Conservation (phyloP, 495 filamentous ascomycete genomes). For the Podospora conica region DNA sequence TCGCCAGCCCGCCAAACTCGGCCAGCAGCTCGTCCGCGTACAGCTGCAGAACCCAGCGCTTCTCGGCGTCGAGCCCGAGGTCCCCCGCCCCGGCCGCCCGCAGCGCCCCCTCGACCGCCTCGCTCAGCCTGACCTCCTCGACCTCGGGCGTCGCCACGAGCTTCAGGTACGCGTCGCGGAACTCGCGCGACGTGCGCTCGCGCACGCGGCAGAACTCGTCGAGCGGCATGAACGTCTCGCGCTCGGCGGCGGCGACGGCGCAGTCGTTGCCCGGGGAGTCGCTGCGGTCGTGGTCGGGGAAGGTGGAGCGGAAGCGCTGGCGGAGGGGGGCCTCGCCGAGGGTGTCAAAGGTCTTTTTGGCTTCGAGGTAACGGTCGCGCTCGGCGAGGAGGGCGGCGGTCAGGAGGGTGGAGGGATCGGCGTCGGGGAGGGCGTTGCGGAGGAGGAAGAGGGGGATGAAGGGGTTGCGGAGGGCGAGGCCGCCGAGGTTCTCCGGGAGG, state of each 20-base stretch:
- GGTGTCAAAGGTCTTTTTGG: constrained; percentile 34
- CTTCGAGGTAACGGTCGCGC: constrained; percentile 26
- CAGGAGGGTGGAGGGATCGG: constrained; percentile 29
- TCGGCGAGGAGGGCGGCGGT: constrained; percentile 35
- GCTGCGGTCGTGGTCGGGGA: background rate
- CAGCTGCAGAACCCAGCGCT: constrained; percentile 46
- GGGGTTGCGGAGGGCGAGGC: constrained; percentile 51
- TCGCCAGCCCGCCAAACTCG: constrained; percentile 43
- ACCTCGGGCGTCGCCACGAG: constrained; percentile 20
- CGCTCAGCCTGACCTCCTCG: constrained; percentile 19
- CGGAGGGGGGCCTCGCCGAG: constrained; percentile 33
- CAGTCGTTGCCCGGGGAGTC: background rate
- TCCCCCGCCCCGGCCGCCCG: constrained; percentile 4
- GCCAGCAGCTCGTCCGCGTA: constrained; percentile 46
- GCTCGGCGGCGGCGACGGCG: constrained; percentile 3
- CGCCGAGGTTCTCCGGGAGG: constrained; percentile 47
- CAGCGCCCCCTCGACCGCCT: constrained; percentile 16
- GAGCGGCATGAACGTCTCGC: constrained; percentile 37
- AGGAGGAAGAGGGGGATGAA: constrained; percentile 41
- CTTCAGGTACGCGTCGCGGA: constrained; percentile 5
- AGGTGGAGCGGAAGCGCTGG: constrained; percentile 10
- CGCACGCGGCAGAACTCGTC: constrained; percentile 43
- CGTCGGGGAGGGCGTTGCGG: constrained; percentile 25
- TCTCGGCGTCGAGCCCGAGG: constrained; percentile 29
- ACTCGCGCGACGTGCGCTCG: constrained; percentile 28